Evolutionary conservation across 345 rosid species (phyloP), one percentile per base, ranked within the genome.

Genomic region (Hibiscus tridactylites): DNA sequence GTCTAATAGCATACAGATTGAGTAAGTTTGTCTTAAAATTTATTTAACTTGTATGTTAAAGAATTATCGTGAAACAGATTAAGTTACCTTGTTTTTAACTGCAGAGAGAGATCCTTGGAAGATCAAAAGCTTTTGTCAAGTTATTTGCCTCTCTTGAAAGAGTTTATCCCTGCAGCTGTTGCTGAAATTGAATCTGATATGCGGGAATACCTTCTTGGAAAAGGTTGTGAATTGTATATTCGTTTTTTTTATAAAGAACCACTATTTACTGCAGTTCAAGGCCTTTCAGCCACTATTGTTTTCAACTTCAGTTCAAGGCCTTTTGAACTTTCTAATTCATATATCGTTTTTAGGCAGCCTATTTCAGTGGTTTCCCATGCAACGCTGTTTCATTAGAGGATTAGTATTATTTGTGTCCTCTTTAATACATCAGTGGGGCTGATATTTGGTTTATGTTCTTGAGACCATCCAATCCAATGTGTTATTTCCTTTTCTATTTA

Each of bases 101-200:
- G 65, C 87, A 95, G 97, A 69, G 76, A 59, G 28, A 68, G 83
- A 65, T 83, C 91, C 8, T 71, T 88, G 86, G 97, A 86, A 71
- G 97, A 95, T 73, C 88, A 83, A 65, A 88, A 72, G 69, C 37
- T 88, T 69, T 79, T 95, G 29, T 82, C 84, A 67, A 82, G 91
- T 74, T 95, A 82, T 82, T 81, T 95, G 77, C 97, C 97, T 72
- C 75, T 95, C n/a, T 79, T 92, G 69, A 83, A 85, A 80, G 96
- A 95, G 68, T 81, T 77, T 73, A 81, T 92, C 75, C 97, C 99
- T 15, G 73, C 74, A 74, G 96, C 97, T 77, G 97, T 88, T 33
- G 84, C 77, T 11, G 88, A 90, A 63, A 80, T 95, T 72, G 97
- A 92, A 84, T 78, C 82, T 60, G 92, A 87, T 76, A 67, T 90